Base-by-base conservation (phyloP, 2,329 filamentous ascomycete species). In the Botrytis cinerea region DNA sequence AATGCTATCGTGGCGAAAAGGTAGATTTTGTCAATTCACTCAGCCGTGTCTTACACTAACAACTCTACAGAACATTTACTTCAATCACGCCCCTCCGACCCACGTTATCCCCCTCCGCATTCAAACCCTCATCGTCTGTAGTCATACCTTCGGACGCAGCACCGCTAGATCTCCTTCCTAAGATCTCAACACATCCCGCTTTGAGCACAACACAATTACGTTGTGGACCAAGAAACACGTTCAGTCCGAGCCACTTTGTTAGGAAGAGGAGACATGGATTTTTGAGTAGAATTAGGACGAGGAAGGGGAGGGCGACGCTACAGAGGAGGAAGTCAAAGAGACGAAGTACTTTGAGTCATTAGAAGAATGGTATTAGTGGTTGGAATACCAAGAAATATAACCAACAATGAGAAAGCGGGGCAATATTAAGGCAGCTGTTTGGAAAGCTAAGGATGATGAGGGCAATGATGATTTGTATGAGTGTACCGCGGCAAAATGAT, bases 241-340 rank as follows among this genome's bases (percentile, higher is more conserved):
- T 80, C 63, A 78, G 74, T 71, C 80, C 81, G 12, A 81, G 79
- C 75, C 81, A 82, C 78, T 81, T 82, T 75, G 80, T 81, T 28
- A 76, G 80, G 73, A 82, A 82, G 79, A 73, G 81, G 62, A 76
- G 81, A 73, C 81, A 82, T 79, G 81, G 81, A 12, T 82, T 82
- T 74, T 79, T 82, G 76, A 79, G 77, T 59, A 72, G 81, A 25
- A 63, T 80, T 48, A 77, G 74, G 75, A 82, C 79, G 61, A 77
- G 80, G 74, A 82, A 81, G 66, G 81, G 81, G 6, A 73, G 78
- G 46, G 77, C 75, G 68, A 79, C 75, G 3, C 63, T 82, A 51
- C 75, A 77, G 71, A 78, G 81, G 73, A 76, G 81, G 75, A 80
- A 74, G 74, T 72, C 74, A 48, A 82, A 81, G 78, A 76, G 73